These are phyloP conservation scores for Cladosporium cucumerinum DNA, from an alignment of 2,329 filamentous ascomycete genomes.

Conservation along the genomic window DNA sequence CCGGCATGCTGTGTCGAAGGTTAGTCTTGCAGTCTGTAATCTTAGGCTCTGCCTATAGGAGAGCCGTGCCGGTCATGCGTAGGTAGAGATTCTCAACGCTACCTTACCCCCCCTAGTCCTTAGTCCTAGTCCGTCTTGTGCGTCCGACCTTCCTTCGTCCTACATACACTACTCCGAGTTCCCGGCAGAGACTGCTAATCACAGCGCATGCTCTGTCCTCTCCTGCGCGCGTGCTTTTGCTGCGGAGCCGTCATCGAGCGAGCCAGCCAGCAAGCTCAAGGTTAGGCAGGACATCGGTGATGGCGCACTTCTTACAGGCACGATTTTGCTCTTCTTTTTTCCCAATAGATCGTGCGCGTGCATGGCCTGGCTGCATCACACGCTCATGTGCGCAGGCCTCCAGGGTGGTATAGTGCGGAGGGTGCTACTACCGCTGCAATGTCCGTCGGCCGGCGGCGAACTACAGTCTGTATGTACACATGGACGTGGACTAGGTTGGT, in stretches of 20 bases:
- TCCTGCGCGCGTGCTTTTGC: not conserved
- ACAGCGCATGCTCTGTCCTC: conserved; percentile 4
- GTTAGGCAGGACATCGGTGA: not conserved
- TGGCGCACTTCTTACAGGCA: not conserved
- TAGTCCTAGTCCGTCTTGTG: not conserved
- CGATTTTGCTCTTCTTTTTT: not conserved
- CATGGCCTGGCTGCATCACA: not conserved
- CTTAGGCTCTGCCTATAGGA: not conserved
- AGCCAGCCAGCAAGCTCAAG: not conserved
- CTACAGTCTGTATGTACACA: not conserved
- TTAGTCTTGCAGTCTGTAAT: not conserved
- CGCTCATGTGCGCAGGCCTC: not conserved
- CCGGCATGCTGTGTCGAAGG: not conserved
- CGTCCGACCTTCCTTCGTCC: not conserved
- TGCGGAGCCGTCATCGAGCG: not conserved
- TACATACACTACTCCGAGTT: not conserved
- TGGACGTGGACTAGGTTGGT: not conserved
- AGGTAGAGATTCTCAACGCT: not conserved
- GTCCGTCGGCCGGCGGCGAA: not conserved
- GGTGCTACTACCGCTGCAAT: not conserved
- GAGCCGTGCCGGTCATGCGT: not conserved
- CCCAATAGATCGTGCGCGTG: conserved; percentile 9
- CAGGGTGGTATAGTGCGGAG: not conserved
- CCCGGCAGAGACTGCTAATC: not conserved
- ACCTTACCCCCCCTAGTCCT: not conserved